Percentiles rank a stretch among this genome's conserved stretches.
phyloP scores from a whole-genome alignment of 768 basidiomycete genomes.

The Leccinum incarnatum region DNA sequence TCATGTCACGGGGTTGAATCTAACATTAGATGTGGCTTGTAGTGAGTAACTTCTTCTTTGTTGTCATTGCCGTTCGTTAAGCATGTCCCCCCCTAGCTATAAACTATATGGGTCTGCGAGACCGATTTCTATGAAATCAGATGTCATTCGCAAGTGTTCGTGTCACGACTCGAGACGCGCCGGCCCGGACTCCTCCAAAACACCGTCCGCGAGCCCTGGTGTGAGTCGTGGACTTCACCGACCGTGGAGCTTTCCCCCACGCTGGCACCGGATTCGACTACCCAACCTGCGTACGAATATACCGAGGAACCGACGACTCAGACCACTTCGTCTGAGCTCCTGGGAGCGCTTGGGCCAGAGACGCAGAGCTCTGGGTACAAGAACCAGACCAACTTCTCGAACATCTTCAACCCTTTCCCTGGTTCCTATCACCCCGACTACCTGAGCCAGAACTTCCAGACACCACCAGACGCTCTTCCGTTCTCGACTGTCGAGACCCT shows the following conservation, averaged over 20 bases:
- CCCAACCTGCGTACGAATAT: constrained; percentile 52
- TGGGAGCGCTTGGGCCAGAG: constrained; percentile 43
- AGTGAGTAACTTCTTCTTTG: constrained; percentile 41
- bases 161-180: constrained; percentile 72
- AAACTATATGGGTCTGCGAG: constrained; percentile 84
- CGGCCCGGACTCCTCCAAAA: constrained; percentile 55
- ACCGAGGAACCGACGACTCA: constrained; percentile 42
- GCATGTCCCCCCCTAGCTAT: constrained; percentile 41
- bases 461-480: constrained; percentile 50
- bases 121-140: constrained; percentile 89
- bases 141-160: constrained; percentile 84
- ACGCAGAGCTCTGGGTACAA: constrained; percentile 25
- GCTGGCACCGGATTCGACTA: constrained; percentile 68
- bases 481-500: constrained; percentile 48
- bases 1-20: constrained; percentile 4
- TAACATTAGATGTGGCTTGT: constrained; percentile 65
- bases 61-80: constrained; percentile 8
- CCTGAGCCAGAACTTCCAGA: constrained; percentile 49
- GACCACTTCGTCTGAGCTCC: constrained; percentile 49
- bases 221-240: constrained; percentile 71
- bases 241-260: constrained; percentile 58
- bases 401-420: constrained; percentile 50
- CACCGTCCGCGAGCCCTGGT: constrained; percentile 73
- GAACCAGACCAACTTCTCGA: constrained; percentile 29
- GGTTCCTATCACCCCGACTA: constrained; percentile 78